These are phyloP conservation scores for Colletotrichum sp. DNA, from an alignment of 2,329 filamentous ascomycete genomes.

Conservation along the genomic window DNA sequence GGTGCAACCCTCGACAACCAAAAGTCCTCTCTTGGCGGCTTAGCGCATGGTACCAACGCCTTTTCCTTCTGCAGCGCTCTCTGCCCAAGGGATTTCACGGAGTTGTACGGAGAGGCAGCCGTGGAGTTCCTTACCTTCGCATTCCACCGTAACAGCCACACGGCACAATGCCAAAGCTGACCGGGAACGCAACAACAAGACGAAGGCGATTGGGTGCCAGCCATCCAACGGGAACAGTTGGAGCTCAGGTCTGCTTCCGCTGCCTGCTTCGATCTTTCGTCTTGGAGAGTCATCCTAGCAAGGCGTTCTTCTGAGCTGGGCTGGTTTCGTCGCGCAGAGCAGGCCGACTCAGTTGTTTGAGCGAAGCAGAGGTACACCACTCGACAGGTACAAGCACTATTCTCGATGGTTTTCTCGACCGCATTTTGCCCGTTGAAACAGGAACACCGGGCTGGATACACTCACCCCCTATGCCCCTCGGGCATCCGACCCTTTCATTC, in stretches of 20 bases:
- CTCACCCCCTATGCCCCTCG: neutral
- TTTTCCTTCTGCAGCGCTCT: neutral
- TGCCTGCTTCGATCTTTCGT: neutral
- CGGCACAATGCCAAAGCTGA: neutral
- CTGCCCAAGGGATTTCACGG: neutral
- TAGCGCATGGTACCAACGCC: neutral
- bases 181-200: neutral
- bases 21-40: constrained; percentile 1
- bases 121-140: neutral
- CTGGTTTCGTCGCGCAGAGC: constrained; percentile 5
- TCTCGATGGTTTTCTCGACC: neutral
- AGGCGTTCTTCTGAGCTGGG: neutral
- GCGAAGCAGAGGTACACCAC: neutral
- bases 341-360: neutral
- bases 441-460: neutral
- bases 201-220: neutral
- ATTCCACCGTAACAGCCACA: neutral
- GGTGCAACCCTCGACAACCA: neutral
- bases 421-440: constrained; percentile 12
- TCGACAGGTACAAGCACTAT: neutral
- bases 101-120: neutral
- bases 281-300: neutral
- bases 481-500: neutral
- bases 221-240: neutral
- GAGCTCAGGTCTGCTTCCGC: neutral